These are phyloP conservation scores for Pseudocercospora fuligena DNA, from an alignment of 2,329 filamentous ascomycete genomes.

Conservation along the genomic window DNA sequence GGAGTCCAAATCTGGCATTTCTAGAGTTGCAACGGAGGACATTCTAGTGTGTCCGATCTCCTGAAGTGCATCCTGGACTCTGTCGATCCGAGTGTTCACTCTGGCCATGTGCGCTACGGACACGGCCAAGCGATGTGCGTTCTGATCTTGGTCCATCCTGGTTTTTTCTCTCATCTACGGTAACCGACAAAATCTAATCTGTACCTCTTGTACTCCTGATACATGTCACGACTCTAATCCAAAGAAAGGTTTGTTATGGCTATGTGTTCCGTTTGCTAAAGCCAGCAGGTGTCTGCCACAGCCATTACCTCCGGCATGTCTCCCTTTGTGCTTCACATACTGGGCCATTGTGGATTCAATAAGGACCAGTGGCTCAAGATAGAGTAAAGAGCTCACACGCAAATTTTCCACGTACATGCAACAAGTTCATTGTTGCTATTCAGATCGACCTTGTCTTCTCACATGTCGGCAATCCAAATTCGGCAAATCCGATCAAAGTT, in stretches of 20 bases:
- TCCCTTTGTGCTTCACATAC: neutral
- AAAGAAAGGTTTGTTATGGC: neutral
- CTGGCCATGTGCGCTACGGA: slow-evolving; percentile 5
- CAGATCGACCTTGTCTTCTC: neutral
- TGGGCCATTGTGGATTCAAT: neutral
- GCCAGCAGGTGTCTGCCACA: neutral
- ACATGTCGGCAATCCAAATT: slow-evolving; percentile 1
- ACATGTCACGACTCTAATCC: neutral
- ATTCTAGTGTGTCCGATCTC: neutral
- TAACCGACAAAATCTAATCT: no score
- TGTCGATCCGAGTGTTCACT: slow-evolving; percentile 13
- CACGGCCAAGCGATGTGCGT: slow-evolving; percentile 1
- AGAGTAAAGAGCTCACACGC: neutral
- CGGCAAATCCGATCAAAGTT: neutral
- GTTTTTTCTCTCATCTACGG: neutral
- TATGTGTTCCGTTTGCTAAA: neutral
- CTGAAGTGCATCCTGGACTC: neutral
- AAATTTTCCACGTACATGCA: no score
- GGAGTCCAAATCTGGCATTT: neutral
- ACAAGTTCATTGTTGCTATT: no score
- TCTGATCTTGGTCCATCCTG: neutral
- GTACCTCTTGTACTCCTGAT: neutral
- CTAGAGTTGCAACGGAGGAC: neutral
- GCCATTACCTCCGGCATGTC: neutral
- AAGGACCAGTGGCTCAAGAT: no score